Percentiles rank a stretch among this genome's conserved stretches.
These are phyloP conservation scores for Trypanosoma platydactyli DNA, from an alignment of 208 protist genomes.

Conservation along the genomic window DNA sequence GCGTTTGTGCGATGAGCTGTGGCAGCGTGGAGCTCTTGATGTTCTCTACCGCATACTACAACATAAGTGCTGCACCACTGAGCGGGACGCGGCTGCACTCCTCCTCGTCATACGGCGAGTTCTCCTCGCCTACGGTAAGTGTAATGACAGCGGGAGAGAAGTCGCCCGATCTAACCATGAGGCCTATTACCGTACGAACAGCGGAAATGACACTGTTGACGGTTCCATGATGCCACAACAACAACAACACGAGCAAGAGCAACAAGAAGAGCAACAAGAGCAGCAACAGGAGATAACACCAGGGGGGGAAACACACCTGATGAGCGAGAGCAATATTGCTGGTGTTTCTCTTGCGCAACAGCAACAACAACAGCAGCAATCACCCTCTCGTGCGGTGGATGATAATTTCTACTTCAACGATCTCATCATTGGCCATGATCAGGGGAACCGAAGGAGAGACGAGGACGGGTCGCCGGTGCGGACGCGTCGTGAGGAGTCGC, in stretches of 20 bases:
- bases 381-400: slow-evolving; percentile 4
- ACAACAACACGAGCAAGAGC: slow-evolving; percentile 7
- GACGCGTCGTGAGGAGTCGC: slow-evolving; percentile 6
- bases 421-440: slow-evolving; percentile 18
- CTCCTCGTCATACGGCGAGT: slow-evolving; percentile 61
- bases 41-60: slow-evolving; percentile 49
- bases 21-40: slow-evolving; percentile 40
- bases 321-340: not conserved
- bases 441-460: not conserved
- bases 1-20: slow-evolving; percentile 55
- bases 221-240: not conserved
- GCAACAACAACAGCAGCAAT: not conserved
- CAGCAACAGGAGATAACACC: not conserved
- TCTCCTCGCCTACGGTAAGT: slow-evolving; percentile 36
- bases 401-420: slow-evolving; percentile 23
- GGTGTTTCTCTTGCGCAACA: not conserved
- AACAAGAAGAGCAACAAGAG: not conserved
- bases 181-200: slow-evolving; percentile 20
- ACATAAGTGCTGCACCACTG: slow-evolving; percentile 44
- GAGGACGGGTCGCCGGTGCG: not conserved
- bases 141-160: not conserved
- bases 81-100: slow-evolving; percentile 60
- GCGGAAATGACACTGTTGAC: not conserved
- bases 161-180: slow-evolving; percentile 9
- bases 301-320: not conserved